Evolutionary conservation across 1,284 basidiomycete genomes (phyloP).

Genomic region (Stereum hirsutum): DNA sequence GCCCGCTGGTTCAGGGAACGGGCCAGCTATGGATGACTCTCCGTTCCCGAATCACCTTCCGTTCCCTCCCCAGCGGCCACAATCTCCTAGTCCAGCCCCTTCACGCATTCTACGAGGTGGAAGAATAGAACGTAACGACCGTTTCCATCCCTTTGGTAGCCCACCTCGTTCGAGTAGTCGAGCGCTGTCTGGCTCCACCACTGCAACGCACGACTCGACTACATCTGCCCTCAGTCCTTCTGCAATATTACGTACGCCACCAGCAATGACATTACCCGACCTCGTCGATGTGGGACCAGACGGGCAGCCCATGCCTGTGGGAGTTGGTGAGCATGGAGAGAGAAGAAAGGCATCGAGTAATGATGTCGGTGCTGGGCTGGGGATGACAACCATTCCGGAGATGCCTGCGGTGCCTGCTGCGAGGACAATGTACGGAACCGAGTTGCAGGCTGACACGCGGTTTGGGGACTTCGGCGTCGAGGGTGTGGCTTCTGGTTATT

Average conservation of each 20-base stretch:
- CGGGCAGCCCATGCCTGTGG: too few relatives aligned
- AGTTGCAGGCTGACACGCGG: constrained; percentile 62
- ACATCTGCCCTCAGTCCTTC: constrained; percentile 14
- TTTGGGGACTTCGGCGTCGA: constrained; percentile 77
- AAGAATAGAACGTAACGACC: constrained; percentile 18
- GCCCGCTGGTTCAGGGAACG: constrained; percentile 27
- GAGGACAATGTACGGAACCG: constrained; percentile 75
- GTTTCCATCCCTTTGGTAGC: constrained; percentile 19
- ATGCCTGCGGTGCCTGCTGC: constrained; percentile 29
- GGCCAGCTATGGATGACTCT: constrained; percentile 8
- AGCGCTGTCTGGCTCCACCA: constrained; percentile 6
- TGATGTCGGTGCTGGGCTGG: constrained; percentile 16
- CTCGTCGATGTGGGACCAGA: constrained; percentile 3
- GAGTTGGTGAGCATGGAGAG: too few relatives aligned
- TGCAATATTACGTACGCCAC: constrained; percentile 14
- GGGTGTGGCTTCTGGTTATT: constrained; percentile 61
- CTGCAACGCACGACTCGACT: constrained; percentile 2
- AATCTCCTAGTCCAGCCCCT: constrained; percentile 57
- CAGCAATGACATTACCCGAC: constrained; percentile 14
- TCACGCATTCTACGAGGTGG: constrained; percentile 17
- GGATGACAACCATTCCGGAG: constrained; percentile 14
- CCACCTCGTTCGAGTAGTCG: constrained; percentile 11
- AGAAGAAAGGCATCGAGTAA: constrained; percentile 15
- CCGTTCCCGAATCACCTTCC: constrained; percentile 14
- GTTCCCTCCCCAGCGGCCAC: constrained; percentile 58